phyloP scores from a whole-genome alignment of 176 grass and related monocot species.

The Aegilops umbellulata region DNA sequence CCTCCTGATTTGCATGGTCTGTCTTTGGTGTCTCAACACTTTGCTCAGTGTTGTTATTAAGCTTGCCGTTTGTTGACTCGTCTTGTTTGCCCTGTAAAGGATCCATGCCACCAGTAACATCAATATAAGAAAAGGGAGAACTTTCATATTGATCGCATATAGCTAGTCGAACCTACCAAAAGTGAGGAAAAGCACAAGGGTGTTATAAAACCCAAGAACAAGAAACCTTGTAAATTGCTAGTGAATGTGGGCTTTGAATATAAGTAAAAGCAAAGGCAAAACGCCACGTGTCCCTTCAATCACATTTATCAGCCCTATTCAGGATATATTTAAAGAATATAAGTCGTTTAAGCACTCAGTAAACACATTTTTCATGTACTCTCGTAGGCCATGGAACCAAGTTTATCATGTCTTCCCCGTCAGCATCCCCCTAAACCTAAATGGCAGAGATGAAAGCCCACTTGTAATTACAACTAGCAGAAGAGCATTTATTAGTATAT shows the following conservation, averaged over 20 bases:
- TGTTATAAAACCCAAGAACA: not conserved
- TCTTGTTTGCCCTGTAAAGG: constrained; percentile 56
- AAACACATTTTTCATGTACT: constrained; percentile 1
- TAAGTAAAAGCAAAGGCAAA: not conserved
- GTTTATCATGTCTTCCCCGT: not conserved
- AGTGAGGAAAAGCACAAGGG: not conserved
- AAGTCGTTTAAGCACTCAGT: not conserved
- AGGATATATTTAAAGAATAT: not conserved
- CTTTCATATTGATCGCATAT: not conserved
- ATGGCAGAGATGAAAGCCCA: not conserved
- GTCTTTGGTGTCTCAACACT: constrained; percentile 34
- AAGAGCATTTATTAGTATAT: not conserved
- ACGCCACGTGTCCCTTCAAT: not conserved
- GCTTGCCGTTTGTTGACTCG: constrained; percentile 33
- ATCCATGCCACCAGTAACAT: not conserved
- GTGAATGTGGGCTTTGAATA: not conserved
- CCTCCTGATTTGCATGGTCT: constrained; percentile 25
- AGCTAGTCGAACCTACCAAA: not conserved
- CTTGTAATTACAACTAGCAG: not conserved
- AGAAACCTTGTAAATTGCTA: not conserved
- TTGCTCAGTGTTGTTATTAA: constrained; percentile 28
- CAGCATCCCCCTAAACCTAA: not conserved
- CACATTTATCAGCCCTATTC: not conserved
- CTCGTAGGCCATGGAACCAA: not conserved
- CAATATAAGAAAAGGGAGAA: constrained; percentile 10